Evolutionary conservation across 495 filamentous ascomycete genomes (phyloP), one percentile per base, ranked within the genome.

Genomic region (Xylaria nigripes): DNA sequence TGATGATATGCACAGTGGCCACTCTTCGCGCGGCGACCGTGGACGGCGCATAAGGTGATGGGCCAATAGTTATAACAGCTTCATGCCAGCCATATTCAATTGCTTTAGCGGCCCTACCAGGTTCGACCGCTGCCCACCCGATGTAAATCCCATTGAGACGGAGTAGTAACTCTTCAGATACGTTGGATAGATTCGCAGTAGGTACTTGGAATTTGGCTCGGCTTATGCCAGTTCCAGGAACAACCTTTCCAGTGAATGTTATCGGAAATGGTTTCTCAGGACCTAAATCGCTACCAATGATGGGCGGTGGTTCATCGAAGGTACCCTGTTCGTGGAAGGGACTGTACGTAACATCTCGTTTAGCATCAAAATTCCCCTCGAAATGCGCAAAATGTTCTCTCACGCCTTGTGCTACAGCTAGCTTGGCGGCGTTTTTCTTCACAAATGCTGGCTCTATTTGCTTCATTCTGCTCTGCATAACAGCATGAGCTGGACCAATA

Each of bases 71-170:
- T 32, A 86, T 68, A 27, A 86, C 67, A 10, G 70, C 65, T 55
- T 81, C 73, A 24, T 74, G 65, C 83, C 83, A 86, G 5, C 64
- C 51, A 1, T 58, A 40, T 0, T 36, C 30, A 6, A 56, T 19
- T 3, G 48, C 32, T 2, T 61, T 62, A 16, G 66, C 51, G 5
- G 54, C 50, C 38, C 61, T 62, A 0, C 32, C 61, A 1, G 58
- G 59, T 10, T 68, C 36, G 15, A 81, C 47, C 24, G 74, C 66
- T 3, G 74, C 73, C 81, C 84, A 87, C 27, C 79, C 82, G 55
- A 85, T 82, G 57, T 83, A 86, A 41, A 82, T 71, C 0, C 84
- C 84, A 23, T 69, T 68, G 4, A 86, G 64, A 19, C 75, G 73
- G 44, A 76, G 67, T 3, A 65, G 50, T 18, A 83, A 64, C 25